Percentiles rank a stretch among this genome's conserved stretches.
These are phyloP conservation scores for Wakefieldia striispora DNA, from an alignment of 768 basidiomycete genomes.

Conservation along the genomic window DNA sequence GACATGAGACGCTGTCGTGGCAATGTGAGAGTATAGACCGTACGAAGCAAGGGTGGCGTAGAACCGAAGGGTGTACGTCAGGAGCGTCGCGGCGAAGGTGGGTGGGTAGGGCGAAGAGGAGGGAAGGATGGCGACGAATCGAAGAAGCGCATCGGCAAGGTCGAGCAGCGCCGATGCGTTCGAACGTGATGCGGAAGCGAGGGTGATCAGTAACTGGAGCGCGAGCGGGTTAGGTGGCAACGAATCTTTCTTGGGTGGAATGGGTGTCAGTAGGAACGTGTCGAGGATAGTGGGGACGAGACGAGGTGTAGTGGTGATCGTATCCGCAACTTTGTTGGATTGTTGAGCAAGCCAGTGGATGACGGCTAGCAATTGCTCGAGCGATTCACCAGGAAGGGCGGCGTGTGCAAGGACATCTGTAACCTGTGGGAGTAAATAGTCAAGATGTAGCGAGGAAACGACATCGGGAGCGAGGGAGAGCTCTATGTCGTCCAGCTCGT, in stretches of 20 bases:
- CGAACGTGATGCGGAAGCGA: constrained; percentile 64
- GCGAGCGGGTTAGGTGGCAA: constrained; percentile 44
- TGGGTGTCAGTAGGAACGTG: constrained; percentile 56
- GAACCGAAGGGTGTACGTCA: constrained; percentile 56
- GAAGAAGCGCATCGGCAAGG: constrained; percentile 63
- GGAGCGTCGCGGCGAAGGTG: constrained; percentile 43
- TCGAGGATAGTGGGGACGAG: constrained; percentile 52
- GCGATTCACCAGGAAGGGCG: constrained; percentile 46
- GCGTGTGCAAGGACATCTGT: constrained; percentile 38
- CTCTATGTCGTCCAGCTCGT: constrained; percentile 45
- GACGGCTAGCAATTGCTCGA: constrained; percentile 55
- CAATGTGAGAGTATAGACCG: constrained; percentile 71
- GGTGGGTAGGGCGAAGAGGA: constrained; percentile 38
- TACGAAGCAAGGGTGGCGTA: constrained; percentile 71
- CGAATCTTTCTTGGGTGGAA: constrained; percentile 37
- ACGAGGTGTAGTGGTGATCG: constrained; percentile 49
- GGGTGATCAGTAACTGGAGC: constrained; percentile 51
- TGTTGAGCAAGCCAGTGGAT: constrained; percentile 61
- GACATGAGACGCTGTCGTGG: constrained; percentile 57
- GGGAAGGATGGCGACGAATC: constrained; percentile 65
- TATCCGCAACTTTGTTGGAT: constrained; percentile 49
- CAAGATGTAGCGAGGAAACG: constrained; percentile 28
- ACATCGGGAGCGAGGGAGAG: constrained; percentile 18
- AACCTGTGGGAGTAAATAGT: constrained; percentile 53
- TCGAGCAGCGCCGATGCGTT: constrained; percentile 59